Conservation (phyloP, 805 yeast genomes). For the Metschnikowia noctiluminum region DNA sequence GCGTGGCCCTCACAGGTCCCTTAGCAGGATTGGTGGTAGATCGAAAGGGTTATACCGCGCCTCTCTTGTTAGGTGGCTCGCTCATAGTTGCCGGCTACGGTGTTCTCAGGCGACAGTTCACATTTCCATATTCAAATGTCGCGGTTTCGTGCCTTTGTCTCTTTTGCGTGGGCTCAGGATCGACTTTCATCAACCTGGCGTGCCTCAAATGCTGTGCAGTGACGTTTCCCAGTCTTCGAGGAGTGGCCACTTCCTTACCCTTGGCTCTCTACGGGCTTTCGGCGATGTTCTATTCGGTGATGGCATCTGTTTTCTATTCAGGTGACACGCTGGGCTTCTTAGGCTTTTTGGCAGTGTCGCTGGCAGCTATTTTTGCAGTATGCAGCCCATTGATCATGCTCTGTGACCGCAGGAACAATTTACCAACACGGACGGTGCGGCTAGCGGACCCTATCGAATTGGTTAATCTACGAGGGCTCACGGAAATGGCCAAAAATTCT, state of each 20-base stretch:
- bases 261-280: constrained; percentile 72
- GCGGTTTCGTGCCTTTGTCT: constrained; percentile 44
- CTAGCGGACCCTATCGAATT: constrained; percentile 13
- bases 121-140: constrained; percentile 35
- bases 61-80: constrained; percentile 50
- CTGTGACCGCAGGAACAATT: constrained; percentile 27
- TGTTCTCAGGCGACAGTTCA: constrained; percentile 52
- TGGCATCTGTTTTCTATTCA: constrained; percentile 51
- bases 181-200: constrained; percentile 62
- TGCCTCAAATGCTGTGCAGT: constrained; percentile 73
- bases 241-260: constrained; percentile 74
- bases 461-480: constrained; percentile 6
- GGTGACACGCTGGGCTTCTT: constrained; percentile 57
- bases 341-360: constrained; percentile 43
- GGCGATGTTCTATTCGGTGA: constrained; percentile 62
- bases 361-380: constrained; percentile 38
- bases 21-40: constrained; percentile 66
- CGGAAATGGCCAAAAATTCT: background rate
- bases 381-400: constrained; percentile 47
- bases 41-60: constrained; percentile 51
- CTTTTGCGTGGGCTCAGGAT: constrained; percentile 62
- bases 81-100: constrained; percentile 53
- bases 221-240: constrained; percentile 61
- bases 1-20: constrained; percentile 64
- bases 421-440: constrained; percentile 1